Evolutionary conservation across 2,329 filamentous ascomycete species (phyloP), one percentile per base, ranked within the genome.

Genomic region (Neofusicoccum kwambonambiense): DNA sequence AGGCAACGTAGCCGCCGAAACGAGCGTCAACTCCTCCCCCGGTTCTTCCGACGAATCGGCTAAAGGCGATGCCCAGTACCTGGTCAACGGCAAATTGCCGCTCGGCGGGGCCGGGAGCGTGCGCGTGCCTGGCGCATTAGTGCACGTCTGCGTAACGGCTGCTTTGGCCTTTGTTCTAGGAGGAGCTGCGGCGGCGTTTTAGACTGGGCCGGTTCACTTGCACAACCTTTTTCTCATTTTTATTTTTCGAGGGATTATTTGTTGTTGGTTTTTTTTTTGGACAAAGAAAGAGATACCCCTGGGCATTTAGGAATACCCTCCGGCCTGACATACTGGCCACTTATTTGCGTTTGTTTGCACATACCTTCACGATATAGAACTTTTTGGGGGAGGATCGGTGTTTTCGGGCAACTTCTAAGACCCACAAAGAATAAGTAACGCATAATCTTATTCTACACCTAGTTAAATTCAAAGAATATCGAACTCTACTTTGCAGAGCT

Each of bases 61-160:
- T 2, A 58, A 58, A 9, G 54, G 39, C 3, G 17, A 45, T 13
- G 54, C 54, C 15, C 54, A 58, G 39, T 58, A 58, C 22, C 12
- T 58, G 41, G 8, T 58, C 54, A 58, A 58, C 39, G 54, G 54
- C 39, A 58, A 58, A 8, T 13, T 58, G 22, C 54, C 54, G 6
- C 54, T 58, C 39, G 54, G 54, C 15, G 39, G 54, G 22, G 54
- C 54, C 22, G 39, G 22, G 3, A 17, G 39, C 22, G 39, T 58
- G 13, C 9, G 19, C 15, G 41, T 45, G 19, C 15, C 54, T 39
- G 31, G 39, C 34, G 22, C 39, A 5, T 34, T 58, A 15, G 12
- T 58, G 31, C 22, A 12, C 11, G 51, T n/a, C 11, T 17, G 52
- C 13, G 31, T 22, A 22, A 22, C 8, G 13, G 49, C 6, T 4